Evolutionary conservation across 352 stramenopile genomes (phyloP), one percentile per base, ranked within the genome.

Genomic region (Pythium volutum): DNA sequence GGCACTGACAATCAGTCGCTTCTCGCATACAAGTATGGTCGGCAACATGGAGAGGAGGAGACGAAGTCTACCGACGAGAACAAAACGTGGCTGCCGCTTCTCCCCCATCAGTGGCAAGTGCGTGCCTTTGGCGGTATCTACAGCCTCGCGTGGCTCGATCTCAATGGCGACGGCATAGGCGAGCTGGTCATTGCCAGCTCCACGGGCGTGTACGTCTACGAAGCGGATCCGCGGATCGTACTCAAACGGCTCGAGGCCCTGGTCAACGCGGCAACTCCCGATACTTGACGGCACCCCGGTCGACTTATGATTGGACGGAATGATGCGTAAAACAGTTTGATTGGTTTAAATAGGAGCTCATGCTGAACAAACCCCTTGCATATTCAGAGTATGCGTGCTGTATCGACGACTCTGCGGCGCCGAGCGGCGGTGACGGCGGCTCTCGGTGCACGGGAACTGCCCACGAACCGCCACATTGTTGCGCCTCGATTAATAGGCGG

Each of bases 71-170:
- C 7, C 5, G 42, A 48, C 6, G 42, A 48, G 22, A 48, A 48
- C 8, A 48, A 27, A 12, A 33, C 1, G 12, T 91, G 81, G 81
- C 45, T 64, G 9, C 56, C 68, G 36, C 29, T 85, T 27, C 31
- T 66, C 2, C 42, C 55, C 8, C 41, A 55, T 1, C 34, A 64
- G 10, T 89, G 78, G 76, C 54, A 79, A 41, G 53, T 93, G 33
- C 65, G 87, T 20, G 76, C 69, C 0, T 89, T 89, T 51, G 83
- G 83, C 1, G 59, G 71, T 33, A 80, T 93, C 64, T 93, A 91
- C 71, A 89, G 79, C 55, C 69, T 93, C n/a, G 51, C 78, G 5
- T 82, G 71, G 66, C 59, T 79, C 43, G 83, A 93, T 59, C 48
- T 90, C 14, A 91, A 93, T 50, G 56, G 59, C 47, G 81, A 93